Evolutionary conservation across 768 basidiomycete species (phyloP).

Genomic region (Lactarius trivialis): DNA sequence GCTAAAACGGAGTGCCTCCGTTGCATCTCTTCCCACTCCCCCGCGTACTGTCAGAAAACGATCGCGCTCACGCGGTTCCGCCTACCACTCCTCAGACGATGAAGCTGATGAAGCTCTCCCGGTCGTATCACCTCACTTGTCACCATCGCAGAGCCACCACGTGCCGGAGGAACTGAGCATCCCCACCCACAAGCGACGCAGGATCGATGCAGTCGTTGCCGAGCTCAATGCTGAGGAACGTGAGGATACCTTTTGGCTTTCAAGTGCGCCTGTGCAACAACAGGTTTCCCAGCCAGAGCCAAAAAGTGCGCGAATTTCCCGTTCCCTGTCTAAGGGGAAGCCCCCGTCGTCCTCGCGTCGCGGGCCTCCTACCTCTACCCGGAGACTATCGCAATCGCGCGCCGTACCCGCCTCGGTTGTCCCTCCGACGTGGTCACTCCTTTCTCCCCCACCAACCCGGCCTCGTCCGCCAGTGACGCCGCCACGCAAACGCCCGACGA

Average conservation of each 20-base stretch:
- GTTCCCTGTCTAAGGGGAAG: conserved; percentile 12
- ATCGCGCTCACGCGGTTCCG: conserved; percentile 22
- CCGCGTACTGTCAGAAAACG: conserved; percentile 23
- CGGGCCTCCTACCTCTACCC: conserved; percentile 12
- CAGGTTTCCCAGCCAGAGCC: conserved; percentile 6
- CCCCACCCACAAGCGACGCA: conserved; percentile 16
- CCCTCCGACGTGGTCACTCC: conserved; percentile 18
- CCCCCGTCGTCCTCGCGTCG: conserved; percentile 16
- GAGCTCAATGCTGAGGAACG: conserved; percentile 19
- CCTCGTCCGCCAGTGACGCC: conserved; percentile 20
- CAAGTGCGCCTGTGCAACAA: background rate
- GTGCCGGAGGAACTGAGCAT: conserved; percentile 1
- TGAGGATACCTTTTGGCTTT: conserved; percentile 23
- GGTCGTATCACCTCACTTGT: conserved; percentile 17
- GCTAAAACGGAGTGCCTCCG: conserved; percentile 23
- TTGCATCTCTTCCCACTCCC: conserved; percentile 23
- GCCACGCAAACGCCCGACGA: conserved; percentile 12
- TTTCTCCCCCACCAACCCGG: conserved; percentile 21
- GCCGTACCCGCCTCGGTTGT: conserved; percentile 15
- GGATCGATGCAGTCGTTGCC: conserved; percentile 21
- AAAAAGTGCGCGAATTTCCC: conserved; percentile 11
- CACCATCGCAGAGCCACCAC: conserved; percentile 13
- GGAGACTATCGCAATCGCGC: conserved; percentile 21
- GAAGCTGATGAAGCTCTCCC: conserved; percentile 18
- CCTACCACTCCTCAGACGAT: conserved; percentile 21